Base-by-base conservation (phyloP, 192 early-diverging fungal species). In the Coemansia guatemalensis region DNA sequence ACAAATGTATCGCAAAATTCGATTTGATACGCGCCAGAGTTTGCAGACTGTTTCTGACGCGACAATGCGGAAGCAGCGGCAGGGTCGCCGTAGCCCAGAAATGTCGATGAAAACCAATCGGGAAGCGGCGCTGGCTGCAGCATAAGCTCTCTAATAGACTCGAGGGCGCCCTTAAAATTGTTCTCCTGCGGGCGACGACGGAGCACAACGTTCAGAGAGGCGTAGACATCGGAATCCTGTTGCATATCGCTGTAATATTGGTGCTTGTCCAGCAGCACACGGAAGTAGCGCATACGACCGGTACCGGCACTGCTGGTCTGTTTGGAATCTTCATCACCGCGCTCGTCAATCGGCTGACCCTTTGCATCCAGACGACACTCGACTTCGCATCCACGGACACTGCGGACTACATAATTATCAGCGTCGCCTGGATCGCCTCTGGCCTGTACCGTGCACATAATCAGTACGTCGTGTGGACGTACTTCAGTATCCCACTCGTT, bases 51-150 rank as follows among this genome's bases (percentile, higher is more conserved):
- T 6, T 69, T 78, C 14, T 83, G 75, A 4, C 5, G 79, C 62
- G 17, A 82, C 82, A 56, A 8, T 1, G 68, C 68, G 0, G 68
- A 80, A 3, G 92, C 90, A 57, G 85, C 87, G 22, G 75, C 79
- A 1, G 94, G 93, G 62, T 99, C 92, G 57, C 96, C 97, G 68
- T 99, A 99, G 47, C 98, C 98, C 23, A 99, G 81, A 41, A 98
- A 91, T 3, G 93, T 87, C 41, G 95, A 84, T 18, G 90, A 84
- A 20, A 99, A 75, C 98, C 98, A 99, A 9, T 86, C 85, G 8
- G 98, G 98, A 2, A 98, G 85, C 52, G 17, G 3, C 3, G 32
- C 33, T 0, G 72, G 90, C 17, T 56, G 33, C 5, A 51, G 85
- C 87, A 95, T 90, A 62, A 96, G 73, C 53, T 92, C 92, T 27